These are phyloP conservation scores for Vanderwaltozyma yarrowii DNA, from an alignment of 805 yeast species.

Conservation along the genomic window DNA sequence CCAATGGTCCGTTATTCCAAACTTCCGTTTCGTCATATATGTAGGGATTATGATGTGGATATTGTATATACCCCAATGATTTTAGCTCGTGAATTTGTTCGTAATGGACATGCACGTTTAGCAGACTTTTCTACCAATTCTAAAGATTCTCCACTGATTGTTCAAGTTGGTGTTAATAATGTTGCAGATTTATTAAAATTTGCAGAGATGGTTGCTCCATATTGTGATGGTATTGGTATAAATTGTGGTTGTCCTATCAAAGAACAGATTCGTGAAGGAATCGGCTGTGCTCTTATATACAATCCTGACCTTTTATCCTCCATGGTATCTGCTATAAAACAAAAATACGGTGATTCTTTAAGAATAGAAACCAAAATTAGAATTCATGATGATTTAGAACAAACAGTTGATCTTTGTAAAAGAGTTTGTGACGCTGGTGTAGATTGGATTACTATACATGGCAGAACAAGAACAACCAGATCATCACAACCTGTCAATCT, in stretches of 20 bases:
- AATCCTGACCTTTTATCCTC: conserved; percentile 68
- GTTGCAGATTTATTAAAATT: conserved; percentile 71
- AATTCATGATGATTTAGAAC: conserved; percentile 64
- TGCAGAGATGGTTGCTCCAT: conserved; percentile 82
- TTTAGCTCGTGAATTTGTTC: conserved; percentile 85
- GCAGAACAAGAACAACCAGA: conserved; percentile 76
- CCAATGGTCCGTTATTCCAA: conserved; percentile 98
- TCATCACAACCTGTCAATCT: conserved; percentile 75
- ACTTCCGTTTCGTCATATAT: conserved; percentile 77
- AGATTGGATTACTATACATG: conserved; percentile 90
- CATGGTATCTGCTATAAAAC: conserved; percentile 79
- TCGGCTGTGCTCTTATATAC: conserved; percentile 90
- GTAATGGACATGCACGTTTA: conserved; percentile 68
- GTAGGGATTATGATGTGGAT: conserved; percentile 64
- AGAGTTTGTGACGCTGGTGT: conserved; percentile 80
- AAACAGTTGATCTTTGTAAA: conserved; percentile 64
- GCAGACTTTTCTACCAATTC: conserved; percentile 79
- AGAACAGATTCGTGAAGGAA: conserved; percentile 91
- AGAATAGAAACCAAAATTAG: conserved; percentile 87
- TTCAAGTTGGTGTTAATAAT: conserved; percentile 86
- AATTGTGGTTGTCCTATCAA: conserved; percentile 97
- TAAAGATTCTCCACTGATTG: conserved; percentile 60
- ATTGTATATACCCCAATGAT: conserved; percentile 95
- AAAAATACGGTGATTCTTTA: conserved; percentile 57
- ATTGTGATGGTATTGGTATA: conserved; percentile 86